Base-by-base conservation (phyloP, 1,284 basidiomycete species). In the Sanghuangporus baumii region DNA sequence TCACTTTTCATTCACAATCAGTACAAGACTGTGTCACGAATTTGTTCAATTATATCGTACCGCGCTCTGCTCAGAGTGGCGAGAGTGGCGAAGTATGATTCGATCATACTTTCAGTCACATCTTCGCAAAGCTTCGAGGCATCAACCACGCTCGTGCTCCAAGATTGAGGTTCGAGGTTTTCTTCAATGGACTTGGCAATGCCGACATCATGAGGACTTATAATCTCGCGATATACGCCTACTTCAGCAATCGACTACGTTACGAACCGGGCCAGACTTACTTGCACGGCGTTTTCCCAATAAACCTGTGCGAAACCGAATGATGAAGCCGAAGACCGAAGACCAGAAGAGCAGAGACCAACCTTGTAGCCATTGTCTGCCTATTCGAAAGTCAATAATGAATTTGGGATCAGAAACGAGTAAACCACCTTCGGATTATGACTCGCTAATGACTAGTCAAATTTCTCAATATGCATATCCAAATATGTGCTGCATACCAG, bases 361-460 rank as follows among this genome's bases (percentile, higher is more conserved):
- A 86, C 89, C 76, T 94, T 94, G 75, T 90, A 94, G 2, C 93
- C 92, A 71, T 94, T 94, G 69, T 94, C 93, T 71, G 89, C 74
- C 89, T 90, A 59, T 2, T 20, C 14, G 31, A 51, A 12, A 40
- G 57, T 43, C 57, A 16, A 31, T 47, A 18, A n/a, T 55, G 37
- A 41, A 7, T 51, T 4, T 23, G 31, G 6, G 57, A 47, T 36
- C 40, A 16, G 18, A 20, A 18, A 59, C 31, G 34, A 34, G 3
- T 20, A 18, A 60, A 57, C 67, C 55, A 88, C 89, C 83, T 91
- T 93, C 0, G 91, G 91, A 70, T 93, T 93, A 68, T 93, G 91
- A 65, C 88, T 91, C 5, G 91, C 91, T 89, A 57, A 40, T 64
- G 48, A 5, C n/a, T 12, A 18, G 5, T 36, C 11, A 40, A 36